A percentile compares a stretch with the other conserved stretches of the same genome.
Conservation (phyloP, 441 rosid genomes). For the Mallotus japonicus region DNA sequence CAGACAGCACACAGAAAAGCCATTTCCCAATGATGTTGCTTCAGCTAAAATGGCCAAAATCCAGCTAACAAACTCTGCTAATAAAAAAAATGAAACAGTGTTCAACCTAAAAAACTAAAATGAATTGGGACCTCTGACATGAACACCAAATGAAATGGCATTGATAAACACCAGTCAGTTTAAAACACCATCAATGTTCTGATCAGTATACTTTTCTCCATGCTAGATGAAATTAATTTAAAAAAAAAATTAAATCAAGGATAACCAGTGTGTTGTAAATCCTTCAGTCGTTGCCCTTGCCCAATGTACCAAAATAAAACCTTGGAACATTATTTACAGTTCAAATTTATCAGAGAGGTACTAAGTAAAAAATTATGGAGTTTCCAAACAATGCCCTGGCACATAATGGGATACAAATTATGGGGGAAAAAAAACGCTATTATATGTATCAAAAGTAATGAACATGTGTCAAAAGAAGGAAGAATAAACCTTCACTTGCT, state of each 20-base stretch:
- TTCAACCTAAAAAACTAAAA: neutral
- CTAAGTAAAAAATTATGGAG: constrained; percentile 14
- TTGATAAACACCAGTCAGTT: neutral
- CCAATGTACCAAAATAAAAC: neutral
- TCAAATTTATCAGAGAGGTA: neutral
- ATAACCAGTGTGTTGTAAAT: neutral
- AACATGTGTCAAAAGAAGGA: constrained; percentile 6
- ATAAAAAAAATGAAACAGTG: neutral
- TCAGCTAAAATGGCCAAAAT: neutral
- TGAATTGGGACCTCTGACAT: neutral
- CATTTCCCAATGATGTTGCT: neutral
- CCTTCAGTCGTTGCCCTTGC: neutral
- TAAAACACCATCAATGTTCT: neutral
- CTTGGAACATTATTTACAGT: neutral
- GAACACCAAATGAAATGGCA: neutral
- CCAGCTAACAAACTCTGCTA: neutral
- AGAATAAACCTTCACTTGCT: constrained; percentile 92
- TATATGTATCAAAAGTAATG: neutral
- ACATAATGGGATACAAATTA: constrained; percentile 9
- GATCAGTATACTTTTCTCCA: neutral
- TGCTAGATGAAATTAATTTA: neutral
- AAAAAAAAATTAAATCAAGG: neutral
- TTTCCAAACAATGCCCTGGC: constrained; percentile 11
- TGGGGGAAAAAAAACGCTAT: constrained; percentile 1
- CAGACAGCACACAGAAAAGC: neutral